Evolutionary conservation across 306 rosid genomes (phyloP).

Genomic region (Rosa multiflora): DNA sequence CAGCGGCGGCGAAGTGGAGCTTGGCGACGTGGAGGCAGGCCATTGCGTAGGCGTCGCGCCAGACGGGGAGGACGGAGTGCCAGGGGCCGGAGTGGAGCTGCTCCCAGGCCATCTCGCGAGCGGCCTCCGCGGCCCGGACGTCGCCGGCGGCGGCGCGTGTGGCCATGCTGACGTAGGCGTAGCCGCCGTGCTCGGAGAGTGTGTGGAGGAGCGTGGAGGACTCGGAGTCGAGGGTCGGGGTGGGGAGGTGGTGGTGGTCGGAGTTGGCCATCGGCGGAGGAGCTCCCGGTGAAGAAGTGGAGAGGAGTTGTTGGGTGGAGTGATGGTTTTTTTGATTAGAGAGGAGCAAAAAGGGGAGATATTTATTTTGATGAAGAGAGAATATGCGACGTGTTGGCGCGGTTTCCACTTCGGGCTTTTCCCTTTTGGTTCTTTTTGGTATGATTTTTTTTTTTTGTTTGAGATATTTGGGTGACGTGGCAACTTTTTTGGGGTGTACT

Average conservation of each 20-base stretch:
- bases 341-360: background rate
- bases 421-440: no score
- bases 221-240: conserved; percentile 63
- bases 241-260: conserved; percentile 27
- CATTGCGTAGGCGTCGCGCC: conserved; percentile 96
- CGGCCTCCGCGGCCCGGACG: conserved; percentile 73
- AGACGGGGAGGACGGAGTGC: conserved; percentile 81
- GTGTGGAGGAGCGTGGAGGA: conserved; percentile 54
- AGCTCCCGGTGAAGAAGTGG: conserved; percentile 19
- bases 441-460: background rate
- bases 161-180: conserved; percentile 22
- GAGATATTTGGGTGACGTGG: background rate
- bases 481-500: background rate
- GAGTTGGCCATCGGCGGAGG: conserved; percentile 2
- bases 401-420: background rate
- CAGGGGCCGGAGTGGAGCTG: conserved; percentile 96
- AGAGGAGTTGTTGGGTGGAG: background rate
- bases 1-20: conserved; percentile 48
- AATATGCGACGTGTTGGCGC: conserved; percentile 12
- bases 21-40: conserved; percentile 79
- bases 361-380: background rate
- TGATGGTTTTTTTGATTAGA: no score
- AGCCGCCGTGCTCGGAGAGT: conserved; percentile 78
- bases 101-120: conserved; percentile 92
- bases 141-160: conserved; percentile 61